Evolutionary conservation across 306 rosid species (phyloP).

Genomic region (Begonia fuchsioides): DNA sequence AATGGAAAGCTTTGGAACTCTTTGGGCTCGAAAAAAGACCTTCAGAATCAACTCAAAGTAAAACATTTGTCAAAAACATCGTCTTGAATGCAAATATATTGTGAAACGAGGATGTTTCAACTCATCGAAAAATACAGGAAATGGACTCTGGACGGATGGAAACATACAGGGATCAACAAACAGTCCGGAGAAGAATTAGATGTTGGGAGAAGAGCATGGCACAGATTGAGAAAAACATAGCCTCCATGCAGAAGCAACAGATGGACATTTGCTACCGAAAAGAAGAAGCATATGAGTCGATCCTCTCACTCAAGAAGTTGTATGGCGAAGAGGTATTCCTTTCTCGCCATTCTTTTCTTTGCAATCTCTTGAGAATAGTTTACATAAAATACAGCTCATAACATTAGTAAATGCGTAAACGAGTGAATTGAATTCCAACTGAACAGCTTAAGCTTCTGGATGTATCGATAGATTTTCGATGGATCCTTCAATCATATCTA

Average conservation of each 20-base stretch:
- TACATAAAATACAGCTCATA: not conserved
- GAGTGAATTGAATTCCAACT: too few relatives aligned
- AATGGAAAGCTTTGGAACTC: slow-evolving; percentile 14
- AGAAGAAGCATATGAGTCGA: slow-evolving; percentile 2
- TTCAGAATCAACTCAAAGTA: slow-evolving; percentile 7
- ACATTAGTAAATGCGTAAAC: too few relatives aligned
- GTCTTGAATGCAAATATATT: not conserved
- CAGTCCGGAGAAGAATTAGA: not conserved
- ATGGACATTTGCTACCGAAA: not conserved
- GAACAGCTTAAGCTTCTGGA: too few relatives aligned
- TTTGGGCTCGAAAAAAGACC: slow-evolving; percentile 10
- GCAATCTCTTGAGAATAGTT: not conserved
- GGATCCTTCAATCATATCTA: too few relatives aligned
- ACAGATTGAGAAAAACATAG: not conserved
- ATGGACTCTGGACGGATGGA: not conserved
- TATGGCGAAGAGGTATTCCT: slow-evolving; percentile 8
- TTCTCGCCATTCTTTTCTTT: not conserved
- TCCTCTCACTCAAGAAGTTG: slow-evolving; percentile 5
- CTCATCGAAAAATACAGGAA: slow-evolving; percentile 1
- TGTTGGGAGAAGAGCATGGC: not conserved
- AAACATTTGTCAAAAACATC: not conserved
- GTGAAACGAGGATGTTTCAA: not conserved
- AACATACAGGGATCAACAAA: not conserved
- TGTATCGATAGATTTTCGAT: too few relatives aligned
- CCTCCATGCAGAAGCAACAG: slow-evolving; percentile 4